These are phyloP conservation scores for Purpureocillium lavendulum DNA, from an alignment of 2,329 filamentous ascomycete species.

Conservation along the genomic window DNA sequence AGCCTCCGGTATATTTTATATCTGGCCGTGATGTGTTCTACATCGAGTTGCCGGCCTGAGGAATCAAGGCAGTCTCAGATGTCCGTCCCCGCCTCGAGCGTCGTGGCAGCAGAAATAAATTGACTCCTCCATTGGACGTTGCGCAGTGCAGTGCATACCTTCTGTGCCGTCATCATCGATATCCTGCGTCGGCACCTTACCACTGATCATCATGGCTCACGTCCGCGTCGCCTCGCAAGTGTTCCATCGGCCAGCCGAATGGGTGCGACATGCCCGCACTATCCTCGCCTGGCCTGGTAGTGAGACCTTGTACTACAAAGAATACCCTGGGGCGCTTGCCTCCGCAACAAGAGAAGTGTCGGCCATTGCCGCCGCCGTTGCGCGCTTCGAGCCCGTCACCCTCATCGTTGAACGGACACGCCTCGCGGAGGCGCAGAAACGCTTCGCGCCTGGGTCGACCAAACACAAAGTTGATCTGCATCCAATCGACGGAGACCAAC, in stretches of 20 bases:
- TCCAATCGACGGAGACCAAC: slow-evolving; percentile 3
- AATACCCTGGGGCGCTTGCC: slow-evolving; percentile 1
- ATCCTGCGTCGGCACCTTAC: too few relatives aligned
- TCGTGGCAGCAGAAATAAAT: too few relatives aligned
- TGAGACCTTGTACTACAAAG: slow-evolving; percentile 1
- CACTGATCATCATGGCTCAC: not conserved
- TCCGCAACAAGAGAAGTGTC: slow-evolving; percentile 14
- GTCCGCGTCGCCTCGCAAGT: not conserved
- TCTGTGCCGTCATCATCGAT: too few relatives aligned
- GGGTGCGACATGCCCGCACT: slow-evolving; percentile 5
- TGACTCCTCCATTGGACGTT: too few relatives aligned
- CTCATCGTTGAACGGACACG: slow-evolving; percentile 10
- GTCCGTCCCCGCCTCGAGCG: too few relatives aligned
- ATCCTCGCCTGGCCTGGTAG: slow-evolving; percentile 8
- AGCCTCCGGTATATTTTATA: too few relatives aligned
- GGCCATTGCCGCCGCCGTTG: slow-evolving; percentile 14
- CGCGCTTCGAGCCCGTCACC: slow-evolving; percentile 16
- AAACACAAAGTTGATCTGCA: slow-evolving; percentile 6
- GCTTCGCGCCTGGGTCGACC: slow-evolving; percentile 3
- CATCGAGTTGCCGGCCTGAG: too few relatives aligned
- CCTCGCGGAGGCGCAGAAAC: slow-evolving; percentile 5
- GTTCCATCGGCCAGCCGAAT: slow-evolving; percentile 7
- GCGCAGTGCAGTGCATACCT: too few relatives aligned
- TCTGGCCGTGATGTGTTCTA: too few relatives aligned
- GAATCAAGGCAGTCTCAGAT: too few relatives aligned